Percentiles rank a stretch among this genome's conserved stretches.
These are phyloP conservation scores for Boletus edulis DNA, from an alignment of 768 basidiomycete genomes.

Conservation along the genomic window DNA sequence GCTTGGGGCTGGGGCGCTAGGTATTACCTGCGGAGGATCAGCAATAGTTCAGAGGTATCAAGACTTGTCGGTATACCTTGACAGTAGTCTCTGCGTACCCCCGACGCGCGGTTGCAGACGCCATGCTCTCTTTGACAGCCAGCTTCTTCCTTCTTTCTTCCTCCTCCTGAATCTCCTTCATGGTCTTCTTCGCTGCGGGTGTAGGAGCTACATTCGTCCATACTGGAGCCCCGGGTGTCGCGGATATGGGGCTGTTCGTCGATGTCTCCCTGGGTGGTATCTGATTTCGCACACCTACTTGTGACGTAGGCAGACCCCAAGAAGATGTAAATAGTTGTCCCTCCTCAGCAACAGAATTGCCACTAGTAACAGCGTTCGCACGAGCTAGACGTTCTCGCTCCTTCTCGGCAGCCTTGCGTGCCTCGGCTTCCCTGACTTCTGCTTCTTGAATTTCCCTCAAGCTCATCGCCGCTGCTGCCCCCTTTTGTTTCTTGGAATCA, in stretches of 20 bases:
- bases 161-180: constrained; percentile 99
- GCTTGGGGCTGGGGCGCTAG: constrained; percentile 35
- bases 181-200: constrained; percentile 72
- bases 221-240: constrained; percentile 45
- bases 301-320: constrained; percentile 88
- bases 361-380: constrained; percentile 33
- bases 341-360: constrained; percentile 48
- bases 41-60: not conserved
- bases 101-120: constrained; percentile 56
- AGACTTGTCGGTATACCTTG: constrained; percentile 47
- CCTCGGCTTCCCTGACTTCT: constrained; percentile 79
- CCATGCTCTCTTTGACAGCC: constrained; percentile 56
- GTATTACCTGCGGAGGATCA: constrained; percentile 31
- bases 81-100: constrained; percentile 78
- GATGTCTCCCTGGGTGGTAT: constrained; percentile 43
- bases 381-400: constrained; percentile 65
- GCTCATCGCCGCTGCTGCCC: constrained; percentile 50
- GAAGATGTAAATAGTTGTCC: constrained; percentile 63
- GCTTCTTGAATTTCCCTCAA: constrained; percentile 95
- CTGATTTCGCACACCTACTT: constrained; percentile 54
- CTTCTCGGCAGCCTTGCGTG: constrained; percentile 69
- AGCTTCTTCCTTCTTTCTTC: constrained; percentile 84
- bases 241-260: constrained; percentile 24
- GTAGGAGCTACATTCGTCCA: constrained; percentile 70
- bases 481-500: constrained; percentile 56